phyloP scores from a whole-genome alignment of 1,284 basidiomycete genomes.

The Cryptococcus sp. region DNA sequence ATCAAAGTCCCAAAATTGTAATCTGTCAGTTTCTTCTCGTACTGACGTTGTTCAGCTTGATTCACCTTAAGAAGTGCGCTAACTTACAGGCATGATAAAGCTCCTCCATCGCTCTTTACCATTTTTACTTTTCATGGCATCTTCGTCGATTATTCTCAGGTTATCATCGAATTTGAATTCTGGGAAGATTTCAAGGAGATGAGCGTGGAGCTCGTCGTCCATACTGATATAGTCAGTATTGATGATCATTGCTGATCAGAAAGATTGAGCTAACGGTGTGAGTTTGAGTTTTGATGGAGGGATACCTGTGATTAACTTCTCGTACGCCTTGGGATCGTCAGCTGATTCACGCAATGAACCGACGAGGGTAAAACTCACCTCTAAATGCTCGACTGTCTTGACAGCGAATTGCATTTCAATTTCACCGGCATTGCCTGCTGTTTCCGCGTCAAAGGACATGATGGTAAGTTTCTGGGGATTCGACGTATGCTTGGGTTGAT shows the following conservation, averaged over 20 bases:
- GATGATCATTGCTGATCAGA: background rate
- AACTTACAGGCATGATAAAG: slow-evolving; percentile 75
- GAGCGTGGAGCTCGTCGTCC: slow-evolving; percentile 86
- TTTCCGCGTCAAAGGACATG: slow-evolving; percentile 70
- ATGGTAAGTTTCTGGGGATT: background rate
- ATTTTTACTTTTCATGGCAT: slow-evolving; percentile 87
- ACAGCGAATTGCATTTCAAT: slow-evolving; percentile 99
- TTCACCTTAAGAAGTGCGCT: background rate
- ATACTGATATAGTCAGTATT: slow-evolving; percentile 52
- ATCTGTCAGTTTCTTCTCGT: slow-evolving; percentile 82
- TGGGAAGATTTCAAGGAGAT: slow-evolving; percentile 74
- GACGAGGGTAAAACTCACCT: slow-evolving; percentile 53
- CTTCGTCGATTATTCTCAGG: slow-evolving; percentile 75
- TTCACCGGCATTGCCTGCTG: slow-evolving; percentile 83
- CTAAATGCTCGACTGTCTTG: slow-evolving; percentile 90
- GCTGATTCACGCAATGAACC: background rate
- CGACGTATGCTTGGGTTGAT: background rate
- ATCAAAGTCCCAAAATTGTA: slow-evolving; percentile 97
- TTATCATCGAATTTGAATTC: slow-evolving; percentile 67
- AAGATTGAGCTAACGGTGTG: slow-evolving; percentile 61
- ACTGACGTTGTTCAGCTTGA: slow-evolving; percentile 36
- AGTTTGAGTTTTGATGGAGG: slow-evolving; percentile 69
- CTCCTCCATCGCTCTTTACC: slow-evolving; percentile 89
- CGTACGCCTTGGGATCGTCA: slow-evolving; percentile 67
- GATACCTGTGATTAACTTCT: slow-evolving; percentile 85